A percentile compares a stretch with the other conserved stretches of the same genome.
Evolutionary conservation across 2,329 filamentous ascomycete genomes (phyloP).

Genomic region (Colletotrichum phormii): DNA sequence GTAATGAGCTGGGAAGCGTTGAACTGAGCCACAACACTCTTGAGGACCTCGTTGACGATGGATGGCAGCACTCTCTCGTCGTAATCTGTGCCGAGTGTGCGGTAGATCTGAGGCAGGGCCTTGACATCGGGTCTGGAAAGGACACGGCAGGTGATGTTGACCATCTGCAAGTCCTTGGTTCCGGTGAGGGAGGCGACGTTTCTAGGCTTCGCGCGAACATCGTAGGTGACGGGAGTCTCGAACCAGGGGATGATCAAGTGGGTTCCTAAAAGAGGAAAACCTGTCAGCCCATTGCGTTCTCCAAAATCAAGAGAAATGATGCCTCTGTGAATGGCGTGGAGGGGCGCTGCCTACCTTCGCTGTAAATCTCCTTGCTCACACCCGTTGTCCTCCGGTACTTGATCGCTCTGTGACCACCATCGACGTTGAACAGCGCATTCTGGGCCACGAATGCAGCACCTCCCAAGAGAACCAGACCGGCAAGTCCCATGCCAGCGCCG

Average conservation of each 20-base stretch:
- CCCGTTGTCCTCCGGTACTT: constrained; percentile 95
- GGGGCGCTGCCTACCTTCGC: constrained; percentile 74
- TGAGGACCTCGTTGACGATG: constrained; percentile 98
- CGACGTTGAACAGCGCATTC: constrained; percentile 82
- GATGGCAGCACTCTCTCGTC: constrained; percentile 96
- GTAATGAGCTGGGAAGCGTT: constrained; percentile 98
- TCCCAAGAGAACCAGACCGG: constrained; percentile 56
- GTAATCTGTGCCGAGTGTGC: constrained; percentile 94
- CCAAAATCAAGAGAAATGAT: background rate
- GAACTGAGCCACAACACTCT: constrained; percentile 99
- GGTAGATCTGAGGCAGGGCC: constrained; percentile 95
- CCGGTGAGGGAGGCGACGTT: constrained; percentile 97
- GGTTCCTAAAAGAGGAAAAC: constrained; percentile 70
- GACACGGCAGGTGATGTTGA: constrained; percentile 99
- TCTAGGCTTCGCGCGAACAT: constrained; percentile 96
- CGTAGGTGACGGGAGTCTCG: constrained; percentile 95
- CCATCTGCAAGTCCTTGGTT: constrained; percentile 99
- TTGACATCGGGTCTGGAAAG: constrained; percentile 90
- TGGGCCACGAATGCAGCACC: constrained; percentile 65
- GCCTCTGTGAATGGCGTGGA: constrained; percentile 2
- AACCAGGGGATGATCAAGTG: constrained; percentile 97
- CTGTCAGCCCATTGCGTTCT: background rate
- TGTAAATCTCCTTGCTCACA: constrained; percentile 96
- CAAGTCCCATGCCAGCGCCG: constrained; percentile 53
- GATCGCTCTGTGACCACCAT: constrained; percentile 98